These are phyloP conservation scores for Discostella pseudostelligera DNA, from an alignment of 108 stramenopile genomes.

Conservation along the genomic window DNA sequence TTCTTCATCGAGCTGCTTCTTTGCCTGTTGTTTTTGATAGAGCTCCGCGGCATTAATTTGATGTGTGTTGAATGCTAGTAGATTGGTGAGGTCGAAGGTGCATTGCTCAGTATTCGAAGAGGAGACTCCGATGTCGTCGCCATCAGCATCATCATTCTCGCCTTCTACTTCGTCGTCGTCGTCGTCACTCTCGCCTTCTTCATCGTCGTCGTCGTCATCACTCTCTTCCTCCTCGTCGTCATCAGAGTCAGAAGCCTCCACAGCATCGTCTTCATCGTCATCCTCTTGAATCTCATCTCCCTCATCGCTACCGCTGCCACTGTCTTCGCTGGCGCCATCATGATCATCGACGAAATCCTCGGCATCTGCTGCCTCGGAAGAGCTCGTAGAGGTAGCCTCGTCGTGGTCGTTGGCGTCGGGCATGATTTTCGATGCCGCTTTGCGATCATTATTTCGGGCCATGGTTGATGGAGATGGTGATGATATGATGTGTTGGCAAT, in stretches of 20 bases:
- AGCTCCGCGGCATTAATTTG: conserved; percentile 58
- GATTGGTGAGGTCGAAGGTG: conserved; percentile 75
- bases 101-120: conserved; percentile 55
- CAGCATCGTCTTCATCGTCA: conserved; percentile 20
- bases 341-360: conserved; percentile 7
- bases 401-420: conserved; percentile 13
- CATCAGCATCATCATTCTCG: conserved; percentile 25
- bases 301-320: conserved; percentile 1
- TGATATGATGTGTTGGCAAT: neutral
- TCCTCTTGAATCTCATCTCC: conserved; percentile 12
- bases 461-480: conserved; percentile 5
- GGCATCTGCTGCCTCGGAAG: conserved; percentile 11
- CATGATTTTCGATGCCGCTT: conserved; percentile 4
- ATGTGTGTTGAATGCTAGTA: conserved; percentile 74
- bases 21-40: conserved; percentile 36
- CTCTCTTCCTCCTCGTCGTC: conserved; percentile 7
- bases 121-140: conserved; percentile 32
- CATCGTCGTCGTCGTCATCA: conserved; percentile 11
- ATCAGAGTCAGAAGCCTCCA: conserved; percentile 2
- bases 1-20: conserved; percentile 12
- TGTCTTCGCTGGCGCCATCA: conserved; percentile 4
- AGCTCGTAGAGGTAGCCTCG: conserved; percentile 12
- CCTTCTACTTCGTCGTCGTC: conserved; percentile 34
- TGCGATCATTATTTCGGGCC: conserved; percentile 8
- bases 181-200: conserved; percentile 26